Conservation (phyloP, 2,329 filamentous ascomycete genomes). For the Colletotrichum gloeosporioides region DNA sequence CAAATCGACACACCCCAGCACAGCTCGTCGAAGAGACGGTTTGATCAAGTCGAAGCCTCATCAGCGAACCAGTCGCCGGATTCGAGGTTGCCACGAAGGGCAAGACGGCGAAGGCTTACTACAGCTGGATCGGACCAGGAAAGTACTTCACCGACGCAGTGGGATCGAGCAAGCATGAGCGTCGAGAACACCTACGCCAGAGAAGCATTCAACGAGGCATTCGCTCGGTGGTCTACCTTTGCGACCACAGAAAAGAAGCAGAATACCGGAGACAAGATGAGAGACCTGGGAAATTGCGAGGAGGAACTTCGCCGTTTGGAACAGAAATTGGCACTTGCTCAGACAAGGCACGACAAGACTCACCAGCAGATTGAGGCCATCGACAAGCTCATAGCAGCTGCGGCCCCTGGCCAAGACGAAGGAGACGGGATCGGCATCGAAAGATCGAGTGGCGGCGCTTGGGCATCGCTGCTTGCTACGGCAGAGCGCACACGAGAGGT, state of each 20-base stretch:
- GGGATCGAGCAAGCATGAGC: not conserved
- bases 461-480: not conserved
- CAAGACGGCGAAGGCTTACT: not conserved
- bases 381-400: not conserved
- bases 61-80: not conserved
- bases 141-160: not conserved
- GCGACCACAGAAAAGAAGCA: not conserved
- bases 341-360: not conserved
- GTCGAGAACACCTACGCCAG: not conserved
- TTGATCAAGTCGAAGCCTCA: not conserved
- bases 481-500: not conserved
- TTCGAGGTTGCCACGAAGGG: not conserved
- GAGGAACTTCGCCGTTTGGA: not conserved
- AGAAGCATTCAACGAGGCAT: not conserved
- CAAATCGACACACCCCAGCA: not conserved
- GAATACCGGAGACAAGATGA: not conserved
- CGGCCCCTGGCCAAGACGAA: not conserved
- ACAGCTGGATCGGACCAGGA: not conserved
- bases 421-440: not conserved
- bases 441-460: rapidly evolving
- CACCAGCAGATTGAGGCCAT: not conserved
- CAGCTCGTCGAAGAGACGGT: not conserved
- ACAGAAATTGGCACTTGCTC: not conserved
- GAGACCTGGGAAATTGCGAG: not conserved
- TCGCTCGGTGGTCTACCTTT: not conserved